Evolutionary conservation across 2,329 filamentous ascomycete species (phyloP), one percentile per base, ranked within the genome.

Genomic region (Pseudopyrenochaeta lycopersici): DNA sequence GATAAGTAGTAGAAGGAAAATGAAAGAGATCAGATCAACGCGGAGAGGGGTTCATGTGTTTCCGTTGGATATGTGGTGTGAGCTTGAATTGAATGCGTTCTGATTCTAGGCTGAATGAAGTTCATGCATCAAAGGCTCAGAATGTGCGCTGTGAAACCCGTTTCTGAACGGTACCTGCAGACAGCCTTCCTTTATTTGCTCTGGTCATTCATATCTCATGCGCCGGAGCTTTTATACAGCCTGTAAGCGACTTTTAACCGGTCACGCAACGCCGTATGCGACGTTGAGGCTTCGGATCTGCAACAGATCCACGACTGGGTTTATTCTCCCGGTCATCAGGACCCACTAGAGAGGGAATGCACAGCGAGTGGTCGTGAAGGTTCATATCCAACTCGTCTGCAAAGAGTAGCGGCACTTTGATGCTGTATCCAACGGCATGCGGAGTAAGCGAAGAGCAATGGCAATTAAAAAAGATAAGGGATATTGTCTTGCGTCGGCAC

Each of bases 1-100:
- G 56, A 59, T 18, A 54, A 47, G 50, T 39, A 56, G 18, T 56
- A 56, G 33, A 30, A 40, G 4, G 20, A 11, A 14, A 23, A 7
- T 45, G 46, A 38, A 56, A 56, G 45, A 40, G 31, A n/a, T n/a
- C n/a, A n/a, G n/a, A n/a, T n/a, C n/a, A n/a, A 31, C 20, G 18
- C 15, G 4, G 12, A 27, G 38, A 30, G n/a, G n/a, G n/a, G n/a
- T 2, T 14, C 3, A 29, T 5, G 23, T 10, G 18, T 36, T 14
- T 10, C 1, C 36, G 31, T 31, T 21, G 15, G 11, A 5, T 20
- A 20, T 15, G 14, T 20, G n/a, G n/a, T 20, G 35, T 7, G 12
- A 38, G 17, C 17, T 17, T 15, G 3, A 42, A 21, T 29, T n/a
- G 20, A 7, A 17, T 12, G 20, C 21, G 21, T 29, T 18, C 15